Base-by-base conservation (phyloP, 495 filamentous ascomycete species). In the Monascus purpureus region DNA sequence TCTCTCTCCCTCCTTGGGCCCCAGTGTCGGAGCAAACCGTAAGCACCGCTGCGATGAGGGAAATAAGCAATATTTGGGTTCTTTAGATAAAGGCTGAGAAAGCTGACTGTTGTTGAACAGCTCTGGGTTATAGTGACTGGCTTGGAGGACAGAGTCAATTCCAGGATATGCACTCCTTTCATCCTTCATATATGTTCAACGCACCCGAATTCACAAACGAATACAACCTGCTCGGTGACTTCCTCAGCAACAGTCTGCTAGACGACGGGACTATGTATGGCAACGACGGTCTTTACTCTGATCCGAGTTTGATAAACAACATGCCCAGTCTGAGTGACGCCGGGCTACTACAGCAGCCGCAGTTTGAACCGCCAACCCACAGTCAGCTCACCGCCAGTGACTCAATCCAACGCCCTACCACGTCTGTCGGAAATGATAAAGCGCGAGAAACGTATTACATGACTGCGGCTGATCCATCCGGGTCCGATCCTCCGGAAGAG, bases 221-320 rank as follows among this genome's bases (percentile, higher is more conserved):
- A 57, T 95, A 93, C 50, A 93, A 93, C 47, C 64, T 95, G 36
- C 71, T 99, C 39, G 93, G 92, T 43, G 86, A 96, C 53, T 99
- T 96, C 50, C 71, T 96, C 39, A 86, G 78, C 52, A 87, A 73
- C 41, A 86, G 78, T 53, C 57, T 96, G 18, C 57, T 93, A 29
- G 85, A 94, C 49, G 86, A 93, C 50, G 72, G 70, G 22, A 65
- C 64, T 2, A 55, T 79, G 27, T 70, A 80, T 34, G 53, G 69
- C 33, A 73, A 75, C 33, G 82, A 85, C 34, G 53, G 57, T 4
- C 49, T 73, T 6, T 71, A 74, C 45, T 61, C 65, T 13, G 72
- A 77, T 35, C 63, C 70, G 4, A 53, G 65, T 6, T 45, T 75
- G 35, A 61, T 65, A 35, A 69, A 65, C 30, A 55, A 60, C 22